Base-by-base conservation (phyloP, 225 moss, liverwort and hornwort genomes). In the Asterella californica region DNA sequence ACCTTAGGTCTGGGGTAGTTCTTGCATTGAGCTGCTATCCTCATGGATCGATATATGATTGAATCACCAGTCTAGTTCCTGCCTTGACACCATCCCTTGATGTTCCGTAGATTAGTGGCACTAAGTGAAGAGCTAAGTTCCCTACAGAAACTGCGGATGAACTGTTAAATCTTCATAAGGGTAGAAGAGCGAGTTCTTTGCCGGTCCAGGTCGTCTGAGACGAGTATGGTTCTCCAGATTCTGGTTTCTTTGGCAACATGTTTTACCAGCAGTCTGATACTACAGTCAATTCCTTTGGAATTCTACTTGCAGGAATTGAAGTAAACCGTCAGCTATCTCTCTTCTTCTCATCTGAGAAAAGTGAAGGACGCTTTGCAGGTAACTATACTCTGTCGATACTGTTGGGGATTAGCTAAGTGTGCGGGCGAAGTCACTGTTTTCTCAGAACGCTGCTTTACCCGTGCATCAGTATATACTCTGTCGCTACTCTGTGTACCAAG, bases 321-420 rank as follows among this genome's bases (percentile, higher is more conserved):
- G 74, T 89, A 90, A 24, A 89, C 90, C 54, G 90, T 99, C 79
- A 89, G 72, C 64, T 99, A 99, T 81, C 92, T 99, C 32, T 87
- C 93, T 32, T 83, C 88, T 74, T 83, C 90, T n/a, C 99, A 99
- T 80, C 83, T n/a, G n/a, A 93, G 37, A 81, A 93, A 91, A 92
- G 93, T 99, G 83, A 91, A 93, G 79, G 93, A 99, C 84, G 99
- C 91, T 1, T 89, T 99, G 83, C 93, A 99, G 99, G 97, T 99
- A 82, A 9, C 15, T n/a, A 19, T n/a, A n/a, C n/a, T n/a, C n/a
- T n/a, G n/a, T n/a, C n/a, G n/a, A n/a, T n/a, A n/a, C n/a, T n/a
- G n/a, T n/a, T n/a, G n/a, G n/a, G n/a, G n/a, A n/a, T n/a, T n/a
- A n/a, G n/a, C n/a, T n/a, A n/a, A n/a, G n/a, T n/a, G n/a, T n/a